phyloP scores from a whole-genome alignment of 192 early-diverging fungal genomes.

The Powellomyces hirtus region DNA sequence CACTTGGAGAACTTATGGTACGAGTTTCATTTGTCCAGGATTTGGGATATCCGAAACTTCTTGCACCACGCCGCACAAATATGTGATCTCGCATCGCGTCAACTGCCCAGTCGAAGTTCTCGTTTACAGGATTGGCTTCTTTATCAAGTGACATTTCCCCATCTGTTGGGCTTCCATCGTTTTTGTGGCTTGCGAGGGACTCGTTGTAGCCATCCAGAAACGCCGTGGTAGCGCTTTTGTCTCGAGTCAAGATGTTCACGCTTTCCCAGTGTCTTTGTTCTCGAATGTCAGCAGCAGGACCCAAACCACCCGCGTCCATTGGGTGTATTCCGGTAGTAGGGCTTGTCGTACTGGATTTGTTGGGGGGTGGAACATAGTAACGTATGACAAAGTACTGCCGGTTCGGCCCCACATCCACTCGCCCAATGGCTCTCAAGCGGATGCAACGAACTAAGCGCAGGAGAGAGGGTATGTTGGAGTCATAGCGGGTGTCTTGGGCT shows the following conservation, averaged over 20 bases:
- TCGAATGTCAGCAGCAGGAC: background rate
- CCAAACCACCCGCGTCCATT: slow-evolving; percentile 7
- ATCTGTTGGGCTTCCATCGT: no score
- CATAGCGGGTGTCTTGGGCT: slow-evolving; percentile 30
- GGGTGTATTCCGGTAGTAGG: slow-evolving; percentile 3
- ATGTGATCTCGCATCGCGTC: slow-evolving; percentile 27
- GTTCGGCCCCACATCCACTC: slow-evolving; percentile 54
- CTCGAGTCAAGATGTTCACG: slow-evolving; percentile 33
- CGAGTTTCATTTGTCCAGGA: no score
- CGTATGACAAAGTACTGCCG: slow-evolving; percentile 46
- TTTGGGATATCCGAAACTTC: no score
- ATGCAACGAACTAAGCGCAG: slow-evolving; percentile 35
- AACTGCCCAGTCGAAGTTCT: slow-evolving; percentile 42
- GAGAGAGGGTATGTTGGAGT: slow-evolving; percentile 31
- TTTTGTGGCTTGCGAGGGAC: background rate
- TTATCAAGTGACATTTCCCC: no score
- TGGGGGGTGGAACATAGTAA: slow-evolving; percentile 22
- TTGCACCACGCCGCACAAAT: slow-evolving; percentile 25
- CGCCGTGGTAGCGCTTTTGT: slow-evolving; percentile 26
- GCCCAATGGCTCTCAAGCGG: slow-evolving; percentile 25
- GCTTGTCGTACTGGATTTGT: background rate
- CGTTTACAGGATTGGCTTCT: slow-evolving; percentile 25
- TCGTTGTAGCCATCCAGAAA: slow-evolving; percentile 24
- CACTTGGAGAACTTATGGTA: no score
- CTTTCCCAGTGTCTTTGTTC: slow-evolving; percentile 27